Evolutionary conservation across 371 early-diverging fungal genomes (phyloP).

Genomic region (Dichotomocladium elegans): DNA sequence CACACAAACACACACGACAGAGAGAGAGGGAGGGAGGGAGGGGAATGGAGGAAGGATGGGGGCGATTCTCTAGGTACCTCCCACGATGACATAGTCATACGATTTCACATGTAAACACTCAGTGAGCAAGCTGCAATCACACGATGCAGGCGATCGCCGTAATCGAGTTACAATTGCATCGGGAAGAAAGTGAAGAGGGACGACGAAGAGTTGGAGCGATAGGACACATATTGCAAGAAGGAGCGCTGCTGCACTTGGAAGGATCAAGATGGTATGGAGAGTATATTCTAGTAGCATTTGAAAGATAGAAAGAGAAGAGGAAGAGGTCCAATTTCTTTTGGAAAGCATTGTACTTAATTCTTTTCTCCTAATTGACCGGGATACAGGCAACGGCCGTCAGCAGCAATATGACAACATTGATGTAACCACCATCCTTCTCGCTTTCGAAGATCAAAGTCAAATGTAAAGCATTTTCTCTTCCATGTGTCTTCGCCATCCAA

Average conservation of each 20-base stretch:
- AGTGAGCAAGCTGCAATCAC: background rate
- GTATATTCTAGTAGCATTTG: slow-evolving; percentile 6
- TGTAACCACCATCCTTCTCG: no score
- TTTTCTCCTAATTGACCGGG: no score
- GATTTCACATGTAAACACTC: slow-evolving; percentile 2
- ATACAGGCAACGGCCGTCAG: no score
- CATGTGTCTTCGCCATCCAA: background rate
- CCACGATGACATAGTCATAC: slow-evolving; percentile 6
- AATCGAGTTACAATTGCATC: slow-evolving; percentile 7
- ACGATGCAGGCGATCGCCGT: background rate
- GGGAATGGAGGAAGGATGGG: no score
- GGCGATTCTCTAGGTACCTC: no score
- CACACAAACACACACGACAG: background rate
- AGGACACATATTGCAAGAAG: slow-evolving; percentile 2
- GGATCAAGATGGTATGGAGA: slow-evolving; percentile 6
- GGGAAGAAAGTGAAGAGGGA: slow-evolving; percentile 6
- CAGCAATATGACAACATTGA: no score
- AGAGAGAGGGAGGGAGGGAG: no score
- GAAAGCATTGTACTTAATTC: no score
- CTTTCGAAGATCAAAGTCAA: no score
- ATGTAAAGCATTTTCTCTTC: background rate
- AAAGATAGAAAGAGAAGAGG: background rate
- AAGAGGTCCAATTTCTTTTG: no score
- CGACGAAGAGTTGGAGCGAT: slow-evolving; percentile 4
- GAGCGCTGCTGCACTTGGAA: slow-evolving; percentile 6